phyloP scores from a whole-genome alignment of 2,329 filamentous ascomycete species.

The Teratosphaeria gauchensis region DNA sequence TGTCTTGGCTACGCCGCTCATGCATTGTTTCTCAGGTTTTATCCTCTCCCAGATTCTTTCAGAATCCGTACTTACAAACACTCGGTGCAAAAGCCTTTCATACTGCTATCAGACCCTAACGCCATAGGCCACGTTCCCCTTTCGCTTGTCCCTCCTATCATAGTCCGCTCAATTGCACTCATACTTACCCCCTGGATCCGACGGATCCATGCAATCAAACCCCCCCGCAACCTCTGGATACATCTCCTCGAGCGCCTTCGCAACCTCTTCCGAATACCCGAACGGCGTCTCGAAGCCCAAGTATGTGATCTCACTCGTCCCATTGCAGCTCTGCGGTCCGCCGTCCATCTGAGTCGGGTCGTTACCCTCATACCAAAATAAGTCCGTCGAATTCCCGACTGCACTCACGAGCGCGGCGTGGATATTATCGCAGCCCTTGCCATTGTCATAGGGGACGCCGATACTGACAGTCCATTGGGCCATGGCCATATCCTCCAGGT shows the following conservation, averaged over 20 bases:
- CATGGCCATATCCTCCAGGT: too few relatives aligned
- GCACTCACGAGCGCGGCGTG: neutral
- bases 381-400: neutral
- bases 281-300: neutral
- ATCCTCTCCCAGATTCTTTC: too few relatives aligned
- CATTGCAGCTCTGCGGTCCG: neutral
- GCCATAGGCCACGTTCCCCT: neutral
- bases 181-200: neutral
- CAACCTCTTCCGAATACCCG: neutral
- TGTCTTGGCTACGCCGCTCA: too few relatives aligned
- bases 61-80: too few relatives aligned
- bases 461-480: too few relatives aligned
- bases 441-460: too few relatives aligned
- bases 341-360: neutral
- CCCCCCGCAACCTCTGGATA: neutral
- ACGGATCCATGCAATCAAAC: neutral
- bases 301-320: neutral
- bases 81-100: neutral
- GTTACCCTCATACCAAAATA: neutral
- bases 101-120: neutral
- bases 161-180: neutral
- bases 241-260: neutral
- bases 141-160: neutral
- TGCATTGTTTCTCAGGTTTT: too few relatives aligned
- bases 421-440: neutral